Base-by-base conservation (phyloP, 2,329 filamentous ascomycete genomes). In the Hortaea sp. region DNA sequence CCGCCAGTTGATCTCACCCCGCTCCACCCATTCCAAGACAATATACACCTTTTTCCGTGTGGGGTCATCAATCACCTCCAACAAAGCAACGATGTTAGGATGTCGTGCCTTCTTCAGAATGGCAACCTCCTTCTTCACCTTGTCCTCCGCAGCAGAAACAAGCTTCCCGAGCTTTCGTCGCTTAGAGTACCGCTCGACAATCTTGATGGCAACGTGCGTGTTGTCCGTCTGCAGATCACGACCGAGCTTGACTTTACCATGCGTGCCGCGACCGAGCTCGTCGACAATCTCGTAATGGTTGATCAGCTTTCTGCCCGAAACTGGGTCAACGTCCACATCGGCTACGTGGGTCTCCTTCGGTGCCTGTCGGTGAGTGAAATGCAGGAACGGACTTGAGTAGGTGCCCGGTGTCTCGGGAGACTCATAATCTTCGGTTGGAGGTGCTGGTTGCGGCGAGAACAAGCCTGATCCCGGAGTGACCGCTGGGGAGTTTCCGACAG, bases 51-150 rank as follows among this genome's bases (percentile, higher is more conserved):
- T 98, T 70, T 94, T 92, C 48, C 88, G 80, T 59, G 88, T 87
- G 1, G 90, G 90, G 63, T 98, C 92, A 63, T 98, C 92, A 58
- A 98, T 97, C 59, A 98, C 89, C 69, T 98, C 92, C 53, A 97
- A 77, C 35, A 98, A 74, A 57, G 87, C 89, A 52, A 98, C 92
- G 37, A 98, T 87, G 61, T 98, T 95, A n/a, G 87, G 84, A 65
- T 98, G 92, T 29, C 90, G 83, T 45, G 94, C 94, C 71, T 98
- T 98, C 67, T 98, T 98, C 58, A 98, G 74, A 48, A 98, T 97
- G 62, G 92, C 92, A 53, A 98, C 94, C 69, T 98, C 92, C 63
- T 85, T 84, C 70, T 95, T 95, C 47, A 86, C 88, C 71, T 89
- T 90, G 65, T 87, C 83, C 60, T 83, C 79, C 12, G 81, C 77